Evolutionary conservation across 192 early-diverging fungal species (phyloP), one percentile per base, ranked within the genome.

Genomic region (Coemansia biformis): DNA sequence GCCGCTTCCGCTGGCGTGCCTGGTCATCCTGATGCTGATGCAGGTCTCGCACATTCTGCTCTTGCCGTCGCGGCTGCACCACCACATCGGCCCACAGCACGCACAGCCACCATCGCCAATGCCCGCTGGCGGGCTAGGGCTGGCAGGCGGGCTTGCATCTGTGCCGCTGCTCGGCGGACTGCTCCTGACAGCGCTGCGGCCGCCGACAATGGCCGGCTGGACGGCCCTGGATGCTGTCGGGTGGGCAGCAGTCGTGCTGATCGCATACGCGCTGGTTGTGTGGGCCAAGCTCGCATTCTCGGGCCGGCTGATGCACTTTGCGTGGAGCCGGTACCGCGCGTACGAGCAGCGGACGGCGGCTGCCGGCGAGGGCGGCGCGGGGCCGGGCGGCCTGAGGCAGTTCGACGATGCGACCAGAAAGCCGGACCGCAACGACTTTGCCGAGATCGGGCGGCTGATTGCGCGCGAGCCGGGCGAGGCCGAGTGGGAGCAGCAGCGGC

Each of bases 211-310:
- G 32, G 57, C 48, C 35, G 37, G 43, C 7, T 59, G 57, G 57
- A 40, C 48, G 9, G 28, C 32, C 4, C 51, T 81, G 58, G 79
- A 83, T 38, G 51, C 67, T 17, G 42, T 74, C 4, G 66, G 72
- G 16, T 66, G 75, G 48, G 37, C 24, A 2, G 46, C 70, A 11
- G 57, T 69, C 4, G 75, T 54, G 12, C 40, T 80, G 47, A 77
- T 77, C 11, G 78, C 78, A 2, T 81, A 80, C 46, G 75, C 75
- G 3, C 55, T 77, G 30, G 45, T 80, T 34, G 63, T 79, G 18
- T 77, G 88, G 32, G 35, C 84, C n/a, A 93, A 93, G 64, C 66
- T 93, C 15, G 39, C 85, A 14, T 80, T 90, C 51, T 89, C 87
- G 4, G 82, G 79, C 46, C 81, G 80, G n/a, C 62, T 93, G 46